Evolutionary conservation across 2,329 filamentous ascomycete genomes (phyloP).

Genomic region (Colletotrichum destructivum): DNA sequence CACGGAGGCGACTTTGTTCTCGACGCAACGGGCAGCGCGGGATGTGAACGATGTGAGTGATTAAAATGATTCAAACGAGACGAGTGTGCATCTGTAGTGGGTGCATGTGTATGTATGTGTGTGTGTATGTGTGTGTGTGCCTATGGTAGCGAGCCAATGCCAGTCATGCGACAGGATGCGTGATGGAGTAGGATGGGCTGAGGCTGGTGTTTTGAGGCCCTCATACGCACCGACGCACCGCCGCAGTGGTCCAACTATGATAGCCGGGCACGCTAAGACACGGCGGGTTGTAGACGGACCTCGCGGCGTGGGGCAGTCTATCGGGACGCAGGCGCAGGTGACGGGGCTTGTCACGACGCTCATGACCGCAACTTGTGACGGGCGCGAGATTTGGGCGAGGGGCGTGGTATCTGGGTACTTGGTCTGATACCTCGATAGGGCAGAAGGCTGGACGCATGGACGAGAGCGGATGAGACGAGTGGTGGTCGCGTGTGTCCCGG

Average conservation of each 20-base stretch:
- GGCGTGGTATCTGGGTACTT: conserved; percentile 38
- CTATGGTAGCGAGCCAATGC: conserved; percentile 34
- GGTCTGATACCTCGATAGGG: conserved; percentile 28
- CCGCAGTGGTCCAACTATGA: conserved; percentile 27
- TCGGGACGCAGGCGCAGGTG: conserved; percentile 36
- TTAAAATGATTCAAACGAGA: too few species aligned
- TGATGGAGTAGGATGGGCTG: conserved; percentile 36
- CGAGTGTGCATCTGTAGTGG: neutral
- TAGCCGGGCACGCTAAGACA: conserved; percentile 20
- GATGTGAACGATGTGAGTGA: conserved; percentile 1
- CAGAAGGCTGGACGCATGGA: conserved; percentile 18
- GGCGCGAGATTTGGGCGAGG: conserved; percentile 26
- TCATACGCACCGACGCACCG: conserved; percentile 8
- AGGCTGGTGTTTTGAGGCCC: conserved; percentile 32
- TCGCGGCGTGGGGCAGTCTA: neutral
- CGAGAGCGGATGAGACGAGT: conserved; percentile 1
- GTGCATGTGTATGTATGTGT: conserved; percentile 1
- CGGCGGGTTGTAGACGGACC: conserved; percentile 4
- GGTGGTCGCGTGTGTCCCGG: neutral
- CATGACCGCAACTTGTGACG: conserved; percentile 30
- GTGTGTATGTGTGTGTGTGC: neutral
- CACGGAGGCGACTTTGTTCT: conserved; percentile 6
- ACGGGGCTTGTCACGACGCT: conserved; percentile 29
- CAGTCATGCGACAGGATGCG: conserved; percentile 38
- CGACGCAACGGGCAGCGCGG: conserved; percentile 12